Evolutionary conservation across 768 basidiomycete genomes (phyloP), one percentile per base, ranked within the genome.

Genomic region (Steccherinum ochraceum): DNA sequence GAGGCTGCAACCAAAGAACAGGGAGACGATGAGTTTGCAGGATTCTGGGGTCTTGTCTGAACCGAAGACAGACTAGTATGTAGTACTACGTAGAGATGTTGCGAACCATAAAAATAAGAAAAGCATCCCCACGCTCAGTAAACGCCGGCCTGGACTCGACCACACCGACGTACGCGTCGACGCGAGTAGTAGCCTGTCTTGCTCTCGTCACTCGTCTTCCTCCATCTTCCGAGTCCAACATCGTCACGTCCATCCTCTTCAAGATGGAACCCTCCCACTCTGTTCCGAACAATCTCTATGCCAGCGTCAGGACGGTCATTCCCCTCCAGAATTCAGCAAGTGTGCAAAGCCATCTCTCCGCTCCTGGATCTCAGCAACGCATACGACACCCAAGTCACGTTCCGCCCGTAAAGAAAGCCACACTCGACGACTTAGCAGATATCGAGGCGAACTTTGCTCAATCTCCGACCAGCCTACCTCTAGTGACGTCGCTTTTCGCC

Each of bases 1-100:
- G 63, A 62, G 45, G 26, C 58, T 12, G 51, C 47, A 24, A 40
- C 40, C 13, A 24, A 43, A 10, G 53, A 52, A 3, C 35, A 58
- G 48, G 58, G 53, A n/a, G 61, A 64, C 20, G 63, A 64, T 35
- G 59, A 61, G 40, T 64, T 61, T 44, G 63, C 63, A 4, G 55
- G 40, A 19, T 25, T 62, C 18, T 53, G 46, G 24, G 19, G 48
- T 16, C 21, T 43, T 43, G 41, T 43, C 7, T 43, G 41, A 43
- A 43, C 30, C n/a, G n/a, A n/a, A n/a, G n/a, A n/a, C n/a, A n/a
- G n/a, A n/a, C n/a, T n/a, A n/a, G n/a, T n/a, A n/a, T n/a, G n/a
- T n/a, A n/a, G n/a, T n/a, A n/a, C n/a, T n/a, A n/a, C n/a, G n/a
- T n/a, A n/a, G n/a, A n/a, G n/a, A n/a, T n/a, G n/a, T n/a, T n/a